phyloP scores from a whole-genome alignment of 2,329 filamentous ascomycete genomes.

The Fusarium tupiense region DNA sequence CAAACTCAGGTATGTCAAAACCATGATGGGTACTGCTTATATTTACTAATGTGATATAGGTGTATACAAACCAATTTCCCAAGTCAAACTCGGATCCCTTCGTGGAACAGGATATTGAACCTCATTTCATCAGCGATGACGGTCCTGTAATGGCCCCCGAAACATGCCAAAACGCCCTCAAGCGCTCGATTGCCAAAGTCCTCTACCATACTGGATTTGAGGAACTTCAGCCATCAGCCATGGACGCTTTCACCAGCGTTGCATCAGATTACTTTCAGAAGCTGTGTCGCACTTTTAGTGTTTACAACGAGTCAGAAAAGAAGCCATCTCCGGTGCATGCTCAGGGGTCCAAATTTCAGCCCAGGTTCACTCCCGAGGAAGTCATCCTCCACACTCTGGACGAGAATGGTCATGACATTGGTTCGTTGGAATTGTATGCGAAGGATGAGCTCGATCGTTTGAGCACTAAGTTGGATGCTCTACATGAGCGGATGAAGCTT shows the following conservation, averaged over 20 bases:
- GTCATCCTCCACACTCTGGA: conserved; percentile 85
- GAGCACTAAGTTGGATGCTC: conserved; percentile 78
- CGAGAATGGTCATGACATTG: conserved; percentile 84
- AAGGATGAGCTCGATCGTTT: conserved; percentile 94
- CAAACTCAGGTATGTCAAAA: conserved; percentile 80
- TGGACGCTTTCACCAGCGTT: conserved; percentile 90
- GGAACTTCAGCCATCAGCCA: conserved; percentile 92
- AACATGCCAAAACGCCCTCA: conserved; percentile 83
- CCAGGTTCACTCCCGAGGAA: conserved; percentile 84
- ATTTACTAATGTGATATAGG: conserved; percentile 57
- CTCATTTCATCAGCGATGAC: conserved; percentile 89
- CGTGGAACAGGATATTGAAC: conserved; percentile 83
- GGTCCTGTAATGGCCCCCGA: conserved; percentile 87
- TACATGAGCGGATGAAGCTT: conserved; percentile 94
- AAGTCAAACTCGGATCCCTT: conserved; percentile 95
- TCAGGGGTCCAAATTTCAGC: conserved; percentile 60
- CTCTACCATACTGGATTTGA: conserved; percentile 98
- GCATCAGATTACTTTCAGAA: conserved; percentile 91
- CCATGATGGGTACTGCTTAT: background rate
- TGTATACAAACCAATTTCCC: conserved; percentile 98
- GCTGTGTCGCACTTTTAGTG: conserved; percentile 79
- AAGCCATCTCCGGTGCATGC: conserved; percentile 61
- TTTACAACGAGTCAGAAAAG: conserved; percentile 86
- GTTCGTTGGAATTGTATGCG: conserved; percentile 84
- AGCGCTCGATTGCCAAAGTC: conserved; percentile 91